Evolutionary conservation across 1,139 yeast species (phyloP).

Genomic region (Suhomyces choctaworum): DNA sequence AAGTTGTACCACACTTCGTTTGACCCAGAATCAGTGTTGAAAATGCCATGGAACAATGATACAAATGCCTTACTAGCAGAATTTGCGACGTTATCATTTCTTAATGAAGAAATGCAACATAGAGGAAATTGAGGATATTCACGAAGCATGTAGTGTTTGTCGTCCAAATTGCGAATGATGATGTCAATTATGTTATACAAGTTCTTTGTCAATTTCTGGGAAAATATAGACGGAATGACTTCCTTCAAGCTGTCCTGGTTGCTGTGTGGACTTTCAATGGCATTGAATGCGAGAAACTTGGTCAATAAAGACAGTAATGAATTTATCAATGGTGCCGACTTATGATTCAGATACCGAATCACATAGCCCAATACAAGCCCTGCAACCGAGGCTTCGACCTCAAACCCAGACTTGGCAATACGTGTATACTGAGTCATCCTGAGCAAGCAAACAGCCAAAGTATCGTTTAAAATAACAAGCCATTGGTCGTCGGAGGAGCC

Average conservation of each 20-base stretch:
- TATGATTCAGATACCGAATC: slow-evolving; percentile 68
- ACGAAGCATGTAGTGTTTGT: slow-evolving; percentile 42
- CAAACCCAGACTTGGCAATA: slow-evolving; percentile 4
- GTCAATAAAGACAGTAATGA: slow-evolving; percentile 60
- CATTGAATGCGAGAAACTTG: slow-evolving; percentile 48
- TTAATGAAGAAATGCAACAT: slow-evolving; percentile 50
- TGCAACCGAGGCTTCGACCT: slow-evolving; percentile 7
- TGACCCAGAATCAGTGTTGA: slow-evolving; percentile 14
- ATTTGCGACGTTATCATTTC: slow-evolving; percentile 63
- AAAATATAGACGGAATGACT: slow-evolving; percentile 1
- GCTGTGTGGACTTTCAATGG: slow-evolving; percentile 12
- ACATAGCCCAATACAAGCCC: slow-evolving; percentile 49
- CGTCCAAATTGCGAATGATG: slow-evolving; percentile 40
- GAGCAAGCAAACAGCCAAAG: slow-evolving; percentile 63
- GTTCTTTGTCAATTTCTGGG: slow-evolving; percentile 50
- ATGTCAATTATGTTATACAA: slow-evolving; percentile 60
- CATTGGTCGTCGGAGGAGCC: slow-evolving; percentile 16
- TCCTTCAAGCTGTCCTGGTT: slow-evolving; percentile 1
- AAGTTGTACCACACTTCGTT: slow-evolving; percentile 47
- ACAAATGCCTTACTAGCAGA: slow-evolving; percentile 64
- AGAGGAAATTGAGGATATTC: slow-evolving; percentile 46
- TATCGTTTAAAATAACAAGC: slow-evolving; percentile 48
- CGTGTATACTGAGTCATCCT: slow-evolving; percentile 43
- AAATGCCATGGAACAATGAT: slow-evolving; percentile 38
- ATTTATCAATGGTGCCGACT: slow-evolving; percentile 69